Conservation (phyloP, 768 basidiomycete species). For the Rossbeevera mucosa region DNA sequence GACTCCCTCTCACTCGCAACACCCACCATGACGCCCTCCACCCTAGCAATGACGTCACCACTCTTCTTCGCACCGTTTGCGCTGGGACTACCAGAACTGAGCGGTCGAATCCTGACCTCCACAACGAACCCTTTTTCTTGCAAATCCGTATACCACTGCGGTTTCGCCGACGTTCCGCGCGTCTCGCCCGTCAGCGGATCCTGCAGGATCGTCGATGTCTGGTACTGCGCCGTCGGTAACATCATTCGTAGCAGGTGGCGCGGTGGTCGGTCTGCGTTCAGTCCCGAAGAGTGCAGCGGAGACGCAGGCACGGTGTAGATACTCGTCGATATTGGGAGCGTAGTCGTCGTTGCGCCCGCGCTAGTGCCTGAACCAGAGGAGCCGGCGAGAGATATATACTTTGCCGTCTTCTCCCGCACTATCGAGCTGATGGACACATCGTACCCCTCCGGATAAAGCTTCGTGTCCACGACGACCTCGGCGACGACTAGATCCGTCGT, state of each 20-base stretch:
- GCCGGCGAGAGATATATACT: slow-evolving; percentile 32
- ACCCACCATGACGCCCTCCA: slow-evolving; percentile 36
- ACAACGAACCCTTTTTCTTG: slow-evolving; percentile 58
- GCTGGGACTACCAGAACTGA: slow-evolving; percentile 20
- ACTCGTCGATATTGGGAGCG: slow-evolving; percentile 52
- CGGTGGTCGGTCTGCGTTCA: slow-evolving; percentile 47
- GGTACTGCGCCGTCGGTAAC: slow-evolving; percentile 79
- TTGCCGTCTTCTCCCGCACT: slow-evolving; percentile 35
- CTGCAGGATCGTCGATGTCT: slow-evolving; percentile 62
- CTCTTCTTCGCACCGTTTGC: slow-evolving; percentile 7
- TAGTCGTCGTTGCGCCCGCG: slow-evolving; percentile 3
- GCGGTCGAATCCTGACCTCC: slow-evolving; percentile 52
- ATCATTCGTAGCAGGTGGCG: slow-evolving; percentile 76
- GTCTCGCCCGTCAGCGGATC: slow-evolving; percentile 79
- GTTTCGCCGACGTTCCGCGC: slow-evolving; percentile 54
- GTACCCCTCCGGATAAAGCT: slow-evolving; percentile 76
- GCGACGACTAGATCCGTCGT: slow-evolving; percentile 69
- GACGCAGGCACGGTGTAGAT: slow-evolving; percentile 80
- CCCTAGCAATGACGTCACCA: slow-evolving; percentile 14
- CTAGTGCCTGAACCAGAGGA: neutral
- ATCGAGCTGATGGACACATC: slow-evolving; percentile 44
- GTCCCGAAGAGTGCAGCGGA: slow-evolving; percentile 69
- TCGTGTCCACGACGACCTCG: slow-evolving; percentile 78
- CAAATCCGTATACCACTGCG: slow-evolving; percentile 68
- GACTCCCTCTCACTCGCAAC: slow-evolving; percentile 76